Base-by-base conservation (phyloP, 2,329 filamentous ascomycete species). In the Monilinia polystroma region DNA sequence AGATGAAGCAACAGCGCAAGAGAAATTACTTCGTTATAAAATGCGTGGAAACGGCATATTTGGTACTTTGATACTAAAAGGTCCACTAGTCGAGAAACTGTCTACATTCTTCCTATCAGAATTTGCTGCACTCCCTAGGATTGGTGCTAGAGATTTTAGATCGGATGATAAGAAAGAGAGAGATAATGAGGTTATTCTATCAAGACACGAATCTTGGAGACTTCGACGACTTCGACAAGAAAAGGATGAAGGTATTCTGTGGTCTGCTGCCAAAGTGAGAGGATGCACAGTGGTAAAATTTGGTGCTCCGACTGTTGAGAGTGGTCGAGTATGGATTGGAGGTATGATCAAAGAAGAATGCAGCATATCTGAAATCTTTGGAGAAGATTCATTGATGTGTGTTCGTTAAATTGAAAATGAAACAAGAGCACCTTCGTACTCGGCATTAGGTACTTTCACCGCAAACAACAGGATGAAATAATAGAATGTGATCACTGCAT, bases 261-360 rank as follows among this genome's bases (percentile, higher is more conserved):
- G 93, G 92, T 93, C 92, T 35, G 91, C 90, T 16, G 91, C 93
- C 18, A 85, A 84, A 35, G 87, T 96, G 45, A 84, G 93, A 64
- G 90, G 92, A 4, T 97, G 94, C 74, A 89, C 95, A 4, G 84
- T 97, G 35, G 90, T 98, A 72, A 98, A 98, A 77, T 96, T 98
- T 76, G 92, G 91, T 1, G 91, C 93, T 1, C 84, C 83, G 65
- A 89, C 89, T 55, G 89, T 97, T 32, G 93, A 98, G 77, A 90
- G 89, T 35, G 93, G 89, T 4, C 86, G 91, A 71, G 80, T 85
- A 57, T 98, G 93, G 92, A 82, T 98, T 67, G 87, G 87, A 12
- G 83, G 82, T 8, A 90, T 97, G 85, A 80, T 97, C 57, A 79
- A 82, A 56, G 83, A 86, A 69, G 92, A 97, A 76, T 91, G 90